Percentiles rank a stretch among this genome's conserved stretches.
These are phyloP conservation scores for Perilla frutescens DNA, from an alignment of 257 asterid genomes.

Conservation along the genomic window DNA sequence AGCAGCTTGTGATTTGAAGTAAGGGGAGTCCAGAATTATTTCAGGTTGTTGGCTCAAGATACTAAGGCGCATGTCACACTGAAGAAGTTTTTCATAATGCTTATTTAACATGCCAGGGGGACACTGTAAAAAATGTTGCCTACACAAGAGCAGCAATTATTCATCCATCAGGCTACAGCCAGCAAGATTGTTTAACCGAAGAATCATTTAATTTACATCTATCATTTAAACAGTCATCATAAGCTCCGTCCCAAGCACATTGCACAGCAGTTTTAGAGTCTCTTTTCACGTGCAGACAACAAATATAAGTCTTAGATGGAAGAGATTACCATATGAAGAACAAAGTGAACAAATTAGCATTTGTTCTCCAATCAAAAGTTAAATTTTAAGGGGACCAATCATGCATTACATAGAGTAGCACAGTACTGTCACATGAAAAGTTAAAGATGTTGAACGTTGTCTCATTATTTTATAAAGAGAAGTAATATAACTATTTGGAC, in stretches of 20 bases:
- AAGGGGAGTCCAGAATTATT: slow-evolving; percentile 54
- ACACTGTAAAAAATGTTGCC: slow-evolving; percentile 74
- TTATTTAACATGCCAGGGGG: slow-evolving; percentile 71
- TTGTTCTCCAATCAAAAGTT: slow-evolving; percentile 12
- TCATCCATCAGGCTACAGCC: slow-evolving; percentile 22
- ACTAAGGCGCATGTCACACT: slow-evolving; percentile 66
- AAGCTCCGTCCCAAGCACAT: slow-evolving; percentile 2
- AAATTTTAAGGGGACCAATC: slow-evolving; percentile 1
- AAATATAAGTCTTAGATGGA: not conserved
- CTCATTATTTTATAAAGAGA: not conserved
- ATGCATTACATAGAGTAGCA: slow-evolving; percentile 18
- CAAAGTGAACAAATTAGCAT: not conserved
- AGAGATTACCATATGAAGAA: slow-evolving; percentile 6
- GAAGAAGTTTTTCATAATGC: slow-evolving; percentile 84
- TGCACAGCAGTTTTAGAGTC: slow-evolving; percentile 13
- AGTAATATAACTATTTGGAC: not conserved
- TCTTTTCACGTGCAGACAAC: not conserved
- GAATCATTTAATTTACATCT: slow-evolving; percentile 19
- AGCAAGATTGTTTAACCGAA: not conserved
- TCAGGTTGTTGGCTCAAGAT: slow-evolving; percentile 70
- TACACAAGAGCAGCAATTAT: slow-evolving; percentile 42
- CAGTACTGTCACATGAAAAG: not conserved
- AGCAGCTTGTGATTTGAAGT: slow-evolving; percentile 57
- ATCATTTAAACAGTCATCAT: not conserved
- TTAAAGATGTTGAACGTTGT: slow-evolving; percentile 16